Base-by-base conservation (phyloP, 164 flowering plant genomes). In the Vitis rupestris region DNA sequence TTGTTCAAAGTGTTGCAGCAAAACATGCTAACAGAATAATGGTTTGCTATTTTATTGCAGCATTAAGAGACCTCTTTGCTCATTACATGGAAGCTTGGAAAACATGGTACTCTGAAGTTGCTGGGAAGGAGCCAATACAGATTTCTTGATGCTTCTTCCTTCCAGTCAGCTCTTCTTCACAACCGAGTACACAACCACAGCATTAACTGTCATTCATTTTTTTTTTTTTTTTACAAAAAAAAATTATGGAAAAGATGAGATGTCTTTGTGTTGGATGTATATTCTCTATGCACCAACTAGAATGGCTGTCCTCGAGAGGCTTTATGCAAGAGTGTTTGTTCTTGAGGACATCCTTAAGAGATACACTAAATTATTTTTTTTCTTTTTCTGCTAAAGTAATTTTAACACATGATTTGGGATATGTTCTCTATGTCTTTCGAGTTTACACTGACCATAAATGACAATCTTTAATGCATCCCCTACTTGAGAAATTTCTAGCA, bases 41-140 rank as follows among this genome's bases (percentile, higher is more conserved):
- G 55, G 47, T 59, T 74, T 74, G 60, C 52, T 13, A 44, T 72
- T 51, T 47, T 68, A 44, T 80, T 77, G 77, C 98, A 95, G 99
- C 94, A 64, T 72, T 93, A 78, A 88, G 75, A 57, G 97, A 93
- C 47, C 89, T 93, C 44, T 95, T 93, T 75, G 75, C 75, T 4
- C 98, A 95, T 71, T 95, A 91, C 71, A 74, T 77, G 83, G 97
- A 93, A 59, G 97, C 98, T 9, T 93, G 97, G 98, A 79, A 84
- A 66, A 83, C 93, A 37, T 95, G 98, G 97, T 87, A 85, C 66
- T 71, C 80, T 50, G 97, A 93, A 80, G 85, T 88, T 15, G 88
- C 87, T 31, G 88, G 86, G 76, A 85, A 83, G 78, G 75, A 79
- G 50, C 81, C 89, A n/a, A 15, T 82, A 54, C 76, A 71, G 69